A percentile compares a stretch with the other conserved stretches of the same genome.
Conservation (phyloP, 192 early-diverging fungal genomes). For the Rhizophagus prolifer region DNA sequence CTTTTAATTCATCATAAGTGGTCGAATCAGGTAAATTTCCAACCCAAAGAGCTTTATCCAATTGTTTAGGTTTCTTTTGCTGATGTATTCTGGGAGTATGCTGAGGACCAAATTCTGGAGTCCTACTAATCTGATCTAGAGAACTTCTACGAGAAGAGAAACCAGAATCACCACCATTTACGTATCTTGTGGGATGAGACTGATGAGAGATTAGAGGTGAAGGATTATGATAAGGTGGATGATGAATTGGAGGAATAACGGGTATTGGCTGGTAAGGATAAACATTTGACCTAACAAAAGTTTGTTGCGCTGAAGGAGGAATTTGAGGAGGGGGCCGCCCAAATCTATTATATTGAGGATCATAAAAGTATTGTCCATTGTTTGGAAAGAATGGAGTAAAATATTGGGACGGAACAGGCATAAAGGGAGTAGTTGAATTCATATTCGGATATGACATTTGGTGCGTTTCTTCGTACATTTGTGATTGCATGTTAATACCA, state of each 20-base stretch:
- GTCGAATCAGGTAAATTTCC: slow-evolving; percentile 49
- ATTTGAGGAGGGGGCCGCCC: slow-evolving; percentile 4
- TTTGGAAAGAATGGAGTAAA: slow-evolving; percentile 21
- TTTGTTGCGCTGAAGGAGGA: neutral
- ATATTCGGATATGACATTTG: neutral
- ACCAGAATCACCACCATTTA: slow-evolving; percentile 26
- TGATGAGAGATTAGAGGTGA: slow-evolving; percentile 25
- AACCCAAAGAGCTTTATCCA: slow-evolving; percentile 54
- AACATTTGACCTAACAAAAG: slow-evolving; percentile 24
- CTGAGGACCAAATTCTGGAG: slow-evolving; percentile 25
- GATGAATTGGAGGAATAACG: slow-evolving; percentile 19
- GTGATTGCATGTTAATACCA: neutral
- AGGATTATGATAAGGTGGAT: slow-evolving; percentile 22
- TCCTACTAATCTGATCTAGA: slow-evolving; percentile 22
- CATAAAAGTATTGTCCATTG: slow-evolving; percentile 27
- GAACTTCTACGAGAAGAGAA: slow-evolving; percentile 32
- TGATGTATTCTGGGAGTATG: slow-evolving; percentile 21
- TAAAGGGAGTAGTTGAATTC: slow-evolving; percentile 12
- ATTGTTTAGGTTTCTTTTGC: slow-evolving; percentile 51
- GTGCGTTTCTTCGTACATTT: slow-evolving; percentile 10
- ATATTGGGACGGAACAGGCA: slow-evolving; percentile 14
- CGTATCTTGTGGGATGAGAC: slow-evolving; percentile 15
- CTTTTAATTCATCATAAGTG: slow-evolving; percentile 42
- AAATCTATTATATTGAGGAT: slow-evolving; percentile 25
- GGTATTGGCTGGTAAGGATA: slow-evolving; percentile 17